phyloP scores from a whole-genome alignment of 768 basidiomycete genomes.

The Glaciozyma antarctica region DNA sequence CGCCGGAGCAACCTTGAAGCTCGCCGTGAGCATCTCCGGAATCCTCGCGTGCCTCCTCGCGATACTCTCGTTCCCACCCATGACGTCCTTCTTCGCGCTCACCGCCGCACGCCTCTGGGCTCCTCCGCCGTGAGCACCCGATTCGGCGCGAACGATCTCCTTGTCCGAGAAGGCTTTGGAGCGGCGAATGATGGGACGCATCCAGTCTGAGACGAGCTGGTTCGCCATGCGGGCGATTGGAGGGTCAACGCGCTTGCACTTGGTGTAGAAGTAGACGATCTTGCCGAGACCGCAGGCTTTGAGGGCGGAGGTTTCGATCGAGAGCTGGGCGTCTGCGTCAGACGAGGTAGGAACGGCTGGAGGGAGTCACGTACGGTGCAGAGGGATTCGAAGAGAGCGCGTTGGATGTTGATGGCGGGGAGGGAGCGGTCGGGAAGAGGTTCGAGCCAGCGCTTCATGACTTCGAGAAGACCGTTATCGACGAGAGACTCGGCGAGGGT shows the following conservation, averaged over 20 bases:
- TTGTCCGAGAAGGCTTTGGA: slow-evolving; percentile 40
- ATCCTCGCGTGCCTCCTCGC: slow-evolving; percentile 75
- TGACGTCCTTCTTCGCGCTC: slow-evolving; percentile 51
- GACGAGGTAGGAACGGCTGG: neutral
- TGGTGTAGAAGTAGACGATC: slow-evolving; percentile 89
- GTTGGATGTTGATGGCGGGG: slow-evolving; percentile 91
- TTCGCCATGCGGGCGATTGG: slow-evolving; percentile 72
- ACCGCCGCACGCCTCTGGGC: slow-evolving; percentile 38
- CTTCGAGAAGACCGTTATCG: slow-evolving; percentile 87
- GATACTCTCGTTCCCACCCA: slow-evolving; percentile 45
- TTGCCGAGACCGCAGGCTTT: slow-evolving; percentile 85
- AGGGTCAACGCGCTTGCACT: slow-evolving; percentile 77
- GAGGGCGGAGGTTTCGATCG: slow-evolving; percentile 78
- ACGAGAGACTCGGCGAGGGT: slow-evolving; percentile 83
- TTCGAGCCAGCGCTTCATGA: slow-evolving; percentile 82
- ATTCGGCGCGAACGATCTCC: slow-evolving; percentile 65
- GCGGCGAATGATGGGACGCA: slow-evolving; percentile 81
- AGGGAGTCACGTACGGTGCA: slow-evolving; percentile 44
- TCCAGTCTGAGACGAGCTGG: slow-evolving; percentile 65
- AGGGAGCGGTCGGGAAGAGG: slow-evolving; percentile 85
- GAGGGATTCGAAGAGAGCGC: slow-evolving; percentile 73
- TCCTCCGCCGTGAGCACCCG: slow-evolving; percentile 47
- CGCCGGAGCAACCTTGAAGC: slow-evolving; percentile 66
- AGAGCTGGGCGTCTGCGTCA: slow-evolving; percentile 53
- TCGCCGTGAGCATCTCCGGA: slow-evolving; percentile 63